Evolutionary conservation across 768 basidiomycete species (phyloP).

Genomic region (Dacryopinax primogenitus): DNA sequence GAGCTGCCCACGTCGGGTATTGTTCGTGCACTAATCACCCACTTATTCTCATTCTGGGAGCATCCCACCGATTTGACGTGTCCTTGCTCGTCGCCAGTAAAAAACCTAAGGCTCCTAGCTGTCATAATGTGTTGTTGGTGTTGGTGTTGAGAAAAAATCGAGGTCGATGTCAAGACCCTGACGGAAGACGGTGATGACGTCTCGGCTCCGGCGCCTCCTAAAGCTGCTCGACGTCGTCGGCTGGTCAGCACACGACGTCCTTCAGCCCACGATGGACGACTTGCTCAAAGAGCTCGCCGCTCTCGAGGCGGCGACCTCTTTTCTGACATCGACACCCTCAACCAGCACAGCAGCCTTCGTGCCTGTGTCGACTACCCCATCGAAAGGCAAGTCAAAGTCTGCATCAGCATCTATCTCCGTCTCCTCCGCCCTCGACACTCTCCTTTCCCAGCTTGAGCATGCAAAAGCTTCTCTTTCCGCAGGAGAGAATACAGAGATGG

Average conservation of each 20-base stretch:
- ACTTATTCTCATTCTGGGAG: slow-evolving; percentile 28
- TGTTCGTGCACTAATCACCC: slow-evolving; percentile 23
- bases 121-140: too few species aligned
- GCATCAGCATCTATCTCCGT: slow-evolving; percentile 37
- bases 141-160: too few species aligned
- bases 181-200: not conserved
- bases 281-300: slow-evolving; percentile 67
- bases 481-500: slow-evolving; percentile 38
- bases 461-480: slow-evolving; percentile 42
- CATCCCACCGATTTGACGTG: slow-evolving; percentile 52
- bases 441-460: slow-evolving; percentile 46
- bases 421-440: slow-evolving; percentile 41
- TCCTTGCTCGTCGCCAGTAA: slow-evolving; percentile 68
- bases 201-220: not conserved
- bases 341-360: slow-evolving; percentile 24
- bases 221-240: not conserved
- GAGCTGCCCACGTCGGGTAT: not conserved
- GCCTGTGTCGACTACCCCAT: slow-evolving; percentile 37
- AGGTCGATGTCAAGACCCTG: slow-evolving; percentile 8
- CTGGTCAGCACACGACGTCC: slow-evolving; percentile 3
- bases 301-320: slow-evolving; percentile 48
- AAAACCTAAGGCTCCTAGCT: slow-evolving; percentile 55
- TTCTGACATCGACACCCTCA: not conserved
- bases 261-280: slow-evolving; percentile 45
- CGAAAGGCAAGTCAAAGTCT: slow-evolving; percentile 12